Base-by-base conservation (phyloP, 2,329 filamentous ascomycete species). In the Waltergamsia citrina region DNA sequence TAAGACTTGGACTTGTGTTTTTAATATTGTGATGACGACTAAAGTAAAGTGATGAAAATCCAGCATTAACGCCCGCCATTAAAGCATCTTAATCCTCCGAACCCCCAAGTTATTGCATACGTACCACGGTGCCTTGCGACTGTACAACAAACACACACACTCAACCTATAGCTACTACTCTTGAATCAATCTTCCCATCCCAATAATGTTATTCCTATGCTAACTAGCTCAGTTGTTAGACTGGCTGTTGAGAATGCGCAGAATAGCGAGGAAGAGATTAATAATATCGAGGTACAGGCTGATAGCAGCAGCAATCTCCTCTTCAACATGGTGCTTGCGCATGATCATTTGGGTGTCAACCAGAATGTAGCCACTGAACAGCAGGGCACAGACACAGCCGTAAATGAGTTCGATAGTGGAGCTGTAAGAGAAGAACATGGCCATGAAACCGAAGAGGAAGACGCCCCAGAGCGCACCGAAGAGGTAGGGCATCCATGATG, bases 221-320 rank as follows among this genome's bases (percentile, higher is more conserved):
- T n/a, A n/a, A n/a, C n/a, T n/a, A n/a, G n/a, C n/a, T n/a, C n/a
- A 96, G 71, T 95, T 93, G 62, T 94, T 90, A 54, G 78, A 81
- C 70, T 94, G 85, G 66, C 82, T 93, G 70, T 98, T 98, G 52
- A 98, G 69, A 48, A 98, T 96, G 52, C 92, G 75, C 52, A 98
- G 69, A 52, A 98, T 98, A 34, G 86, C 82, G 45, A 98, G 69
- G 76, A 98, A 98, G 45, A 98, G 62, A 71, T 98, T 98, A 67
- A 96, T 85, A 43, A 96, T 79, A 57, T 96, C 90, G 32, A 98
- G 73, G 57, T 98, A 98, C 32, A 98, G 71, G 53, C 85, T 92
- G 59, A 98, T 94, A 8, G 85, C 81, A 32, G 90, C 90, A 6
- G 88, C 87, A 54, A 96, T 95, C 69, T 95, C 88, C 71, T 95